Conservation (phyloP, 306 rosid genomes). For the Comarum palustre region DNA sequence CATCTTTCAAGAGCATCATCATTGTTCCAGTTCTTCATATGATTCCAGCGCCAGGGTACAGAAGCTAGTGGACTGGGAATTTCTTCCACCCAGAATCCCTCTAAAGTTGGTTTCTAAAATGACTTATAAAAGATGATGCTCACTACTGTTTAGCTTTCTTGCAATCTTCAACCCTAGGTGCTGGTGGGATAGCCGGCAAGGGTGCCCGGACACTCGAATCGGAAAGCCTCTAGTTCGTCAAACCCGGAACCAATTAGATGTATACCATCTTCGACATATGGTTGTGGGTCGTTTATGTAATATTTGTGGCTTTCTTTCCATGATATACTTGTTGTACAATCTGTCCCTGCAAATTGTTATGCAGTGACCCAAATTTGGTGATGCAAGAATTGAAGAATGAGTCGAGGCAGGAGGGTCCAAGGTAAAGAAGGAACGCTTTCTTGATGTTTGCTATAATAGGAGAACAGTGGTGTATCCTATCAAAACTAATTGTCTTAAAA, state of each 20-base stretch:
- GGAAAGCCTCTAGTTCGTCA: conserved; percentile 4
- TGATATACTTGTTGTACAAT: background rate
- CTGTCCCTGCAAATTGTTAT: background rate
- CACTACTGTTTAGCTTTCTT: conserved; percentile 18
- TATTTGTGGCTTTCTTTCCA: conserved; percentile 30
- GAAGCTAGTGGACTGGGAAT: conserved; percentile 41
- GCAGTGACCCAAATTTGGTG: background rate
- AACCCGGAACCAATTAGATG: conserved; percentile 27
- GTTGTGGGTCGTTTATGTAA: conserved; percentile 39
- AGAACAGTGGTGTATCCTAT: conserved; percentile 4
- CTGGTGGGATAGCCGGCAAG: conserved; percentile 32
- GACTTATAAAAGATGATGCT: conserved; percentile 22
- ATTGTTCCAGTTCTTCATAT: conserved; percentile 33
- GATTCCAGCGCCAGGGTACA: conserved; percentile 36
- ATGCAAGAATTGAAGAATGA: conserved; percentile 4
- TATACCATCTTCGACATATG: conserved; percentile 37
- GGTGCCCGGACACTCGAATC: conserved; percentile 17
- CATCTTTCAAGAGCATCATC: conserved; percentile 41
- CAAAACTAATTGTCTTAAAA: conserved; percentile 7
- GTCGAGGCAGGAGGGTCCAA: conserved; percentile 6
- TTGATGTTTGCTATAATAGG: conserved; percentile 3
- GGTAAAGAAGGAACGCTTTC: background rate
- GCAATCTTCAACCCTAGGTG: conserved; percentile 23
- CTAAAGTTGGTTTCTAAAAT: conserved; percentile 21
- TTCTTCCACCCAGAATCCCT: conserved; percentile 24